A percentile compares a stretch with the other conserved stretches of the same genome.
Evolutionary conservation across 805 yeast species (phyloP).

Genomic region (Candida ascalaphidarum): DNA sequence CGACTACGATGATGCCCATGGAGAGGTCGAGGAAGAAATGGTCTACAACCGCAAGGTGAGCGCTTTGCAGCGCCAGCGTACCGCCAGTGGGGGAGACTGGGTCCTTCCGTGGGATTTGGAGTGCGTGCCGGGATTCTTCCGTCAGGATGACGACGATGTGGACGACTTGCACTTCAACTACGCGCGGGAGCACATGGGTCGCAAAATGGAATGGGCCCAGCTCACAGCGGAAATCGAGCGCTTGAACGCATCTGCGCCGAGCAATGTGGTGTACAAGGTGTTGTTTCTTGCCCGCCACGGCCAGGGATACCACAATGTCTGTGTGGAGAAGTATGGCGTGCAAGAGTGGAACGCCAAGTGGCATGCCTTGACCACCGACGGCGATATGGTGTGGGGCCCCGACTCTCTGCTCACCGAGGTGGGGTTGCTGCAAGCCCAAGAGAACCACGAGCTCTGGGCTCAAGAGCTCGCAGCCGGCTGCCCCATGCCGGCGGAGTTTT

Average conservation of each 20-base stretch:
- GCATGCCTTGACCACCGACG: slow-evolving; percentile 45
- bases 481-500: slow-evolving; percentile 49
- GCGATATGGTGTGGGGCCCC: slow-evolving; percentile 47
- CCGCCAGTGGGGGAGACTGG: slow-evolving; percentile 11
- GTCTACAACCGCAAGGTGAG: slow-evolving; percentile 4
- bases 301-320: slow-evolving; percentile 57
- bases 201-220: slow-evolving; percentile 31
- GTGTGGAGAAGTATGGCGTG: slow-evolving; percentile 45
- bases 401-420: slow-evolving; percentile 50
- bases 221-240: slow-evolving; percentile 19
- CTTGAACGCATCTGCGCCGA: slow-evolving; percentile 25
- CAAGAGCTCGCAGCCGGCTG: slow-evolving; percentile 37
- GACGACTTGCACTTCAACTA: slow-evolving; percentile 41
- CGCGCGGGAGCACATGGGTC: slow-evolving; percentile 35
- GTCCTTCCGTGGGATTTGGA: slow-evolving; percentile 40
- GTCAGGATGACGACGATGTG: slow-evolving; percentile 33
- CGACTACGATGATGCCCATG: slow-evolving; percentile 19
- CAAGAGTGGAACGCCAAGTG: slow-evolving; percentile 52
- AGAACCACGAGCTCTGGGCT: slow-evolving; percentile 35
- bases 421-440: slow-evolving; percentile 50
- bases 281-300: slow-evolving; percentile 59
- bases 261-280: slow-evolving; percentile 38
- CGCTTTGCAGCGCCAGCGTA: not conserved
- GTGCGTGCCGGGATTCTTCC: slow-evolving; percentile 42
- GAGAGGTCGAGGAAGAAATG: slow-evolving; percentile 4